A percentile compares a stretch with the other conserved stretches of the same genome.
These are phyloP conservation scores for Komagataella kurtzmanii DNA, from an alignment of 805 yeast genomes.

Conservation along the genomic window DNA sequence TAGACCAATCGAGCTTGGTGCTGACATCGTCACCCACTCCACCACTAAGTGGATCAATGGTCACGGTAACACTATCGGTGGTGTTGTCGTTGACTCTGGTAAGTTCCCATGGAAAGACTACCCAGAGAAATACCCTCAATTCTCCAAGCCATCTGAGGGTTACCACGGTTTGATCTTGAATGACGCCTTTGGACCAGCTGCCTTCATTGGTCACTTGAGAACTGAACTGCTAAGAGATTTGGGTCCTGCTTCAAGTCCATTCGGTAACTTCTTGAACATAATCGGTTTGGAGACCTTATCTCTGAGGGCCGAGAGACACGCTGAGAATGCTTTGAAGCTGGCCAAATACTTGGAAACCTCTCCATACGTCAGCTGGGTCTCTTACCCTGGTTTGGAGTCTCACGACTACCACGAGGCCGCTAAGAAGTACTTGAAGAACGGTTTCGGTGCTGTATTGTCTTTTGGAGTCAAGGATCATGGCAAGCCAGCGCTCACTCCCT, in stretches of 20 bases:
- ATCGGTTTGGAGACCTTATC: constrained; percentile 94
- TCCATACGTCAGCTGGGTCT: constrained; percentile 70
- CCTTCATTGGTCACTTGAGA: constrained; percentile 71
- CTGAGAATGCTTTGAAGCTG: constrained; percentile 63
- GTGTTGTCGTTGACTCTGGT: constrained; percentile 82
- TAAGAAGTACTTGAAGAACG: constrained; percentile 67
- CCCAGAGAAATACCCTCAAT: constrained; percentile 85
- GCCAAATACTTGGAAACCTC: constrained; percentile 66
- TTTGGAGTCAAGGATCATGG: constrained; percentile 70
- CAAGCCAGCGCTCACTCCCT: constrained; percentile 38
- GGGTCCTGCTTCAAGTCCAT: constrained; percentile 84
- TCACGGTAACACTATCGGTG: constrained; percentile 91
- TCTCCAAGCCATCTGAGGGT: constrained; percentile 82
- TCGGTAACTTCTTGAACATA: constrained; percentile 70
- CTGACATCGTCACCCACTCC: constrained; percentile 84
- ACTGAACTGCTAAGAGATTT: constrained; percentile 81
- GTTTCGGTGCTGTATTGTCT: constrained; percentile 81
- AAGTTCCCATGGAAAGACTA: constrained; percentile 83
- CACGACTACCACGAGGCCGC: constrained; percentile 72
- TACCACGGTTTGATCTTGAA: constrained; percentile 80
- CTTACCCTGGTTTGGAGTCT: constrained; percentile 79
- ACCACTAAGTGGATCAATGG: constrained; percentile 98
- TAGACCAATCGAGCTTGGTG: constrained; percentile 80
- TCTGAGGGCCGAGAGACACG: constrained; percentile 88
- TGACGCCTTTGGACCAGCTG: constrained; percentile 70